These are phyloP conservation scores for Silybum marianum DNA, from an alignment of 129 eudicot species.

Conservation along the genomic window DNA sequence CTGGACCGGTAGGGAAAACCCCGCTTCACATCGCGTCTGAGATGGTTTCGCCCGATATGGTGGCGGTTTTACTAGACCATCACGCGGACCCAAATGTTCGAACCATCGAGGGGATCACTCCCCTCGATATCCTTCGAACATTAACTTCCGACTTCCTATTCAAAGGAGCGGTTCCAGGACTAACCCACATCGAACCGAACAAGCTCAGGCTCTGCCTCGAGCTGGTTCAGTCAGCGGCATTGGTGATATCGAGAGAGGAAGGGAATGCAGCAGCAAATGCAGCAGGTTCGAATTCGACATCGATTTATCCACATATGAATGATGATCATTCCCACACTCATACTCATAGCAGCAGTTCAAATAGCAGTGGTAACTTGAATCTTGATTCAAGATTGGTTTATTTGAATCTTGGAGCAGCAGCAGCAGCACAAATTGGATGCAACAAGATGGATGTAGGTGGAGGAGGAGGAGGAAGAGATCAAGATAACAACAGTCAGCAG, in stretches of 20 bases:
- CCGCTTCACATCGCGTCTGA: slow-evolving; percentile 92
- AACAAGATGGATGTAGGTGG: slow-evolving; percentile 56
- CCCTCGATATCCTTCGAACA: slow-evolving; percentile 81
- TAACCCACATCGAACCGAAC: slow-evolving; percentile 86
- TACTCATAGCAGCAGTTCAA: slow-evolving; percentile 43
- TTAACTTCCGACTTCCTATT: slow-evolving; percentile 90
- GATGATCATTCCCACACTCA: slow-evolving; percentile 40
- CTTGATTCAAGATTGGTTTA: slow-evolving; percentile 83
- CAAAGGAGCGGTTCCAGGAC: slow-evolving; percentile 90
- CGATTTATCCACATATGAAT: slow-evolving; percentile 55
- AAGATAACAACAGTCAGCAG: slow-evolving; percentile 33
- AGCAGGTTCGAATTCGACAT: slow-evolving; percentile 23
- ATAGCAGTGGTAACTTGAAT: slow-evolving; percentile 46
- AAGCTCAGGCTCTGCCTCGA: slow-evolving; percentile 93
- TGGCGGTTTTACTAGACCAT: slow-evolving; percentile 90
- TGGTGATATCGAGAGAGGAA: slow-evolving; percentile 93
- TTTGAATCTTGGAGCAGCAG: slow-evolving; percentile 71
- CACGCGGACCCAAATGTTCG: slow-evolving; percentile 94
- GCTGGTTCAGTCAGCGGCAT: slow-evolving; percentile 95
- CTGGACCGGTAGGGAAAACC: slow-evolving; percentile 89
- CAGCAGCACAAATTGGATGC: slow-evolving; percentile 60
- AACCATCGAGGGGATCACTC: slow-evolving; percentile 88
- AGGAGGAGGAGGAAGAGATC: slow-evolving; percentile 39
- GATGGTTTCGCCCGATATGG: slow-evolving; percentile 99
- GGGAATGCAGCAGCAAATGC: slow-evolving; percentile 51